Evolutionary conservation across 176 grass and related monocot species (phyloP), one percentile per base, ranked within the genome.

Genomic region (Ananas comosus): DNA sequence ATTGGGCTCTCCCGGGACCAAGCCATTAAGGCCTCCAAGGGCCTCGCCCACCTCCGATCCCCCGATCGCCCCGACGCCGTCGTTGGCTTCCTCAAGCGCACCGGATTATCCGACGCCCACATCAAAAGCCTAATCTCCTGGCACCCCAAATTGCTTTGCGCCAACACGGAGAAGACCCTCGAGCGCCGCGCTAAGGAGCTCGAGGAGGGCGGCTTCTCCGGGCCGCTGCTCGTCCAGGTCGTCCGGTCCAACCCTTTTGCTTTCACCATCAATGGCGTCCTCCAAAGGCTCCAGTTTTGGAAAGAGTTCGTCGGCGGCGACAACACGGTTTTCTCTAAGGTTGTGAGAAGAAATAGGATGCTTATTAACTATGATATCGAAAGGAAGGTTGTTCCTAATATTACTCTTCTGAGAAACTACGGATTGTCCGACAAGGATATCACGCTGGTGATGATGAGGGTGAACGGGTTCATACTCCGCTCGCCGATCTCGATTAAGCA

Each of bases 231-330:
- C 9, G 27, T 78, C 21, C 75, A 78, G 13, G 54, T 78, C 65
- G 49, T 78, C 65, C 75, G 66, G 1, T 27, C 67, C 16, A 78
- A 69, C 33, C 66, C 75, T 22, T 25, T 3, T n/a, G 16, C 17
- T 49, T 51, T 68, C 24, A 47, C 10, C 12, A 16, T 3, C 14
- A 57, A 59, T 33, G 52, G 49, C 7, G 19, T 67, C 6, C 50
- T 78, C 51, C 48, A 33, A 22, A 24, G 66, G 49, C 51, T 78
- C 51, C 3, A 18, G 10, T 78, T 78, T 51, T 78, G 75, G 75
- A 70, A 56, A 49, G 52, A 78, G 50, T 70, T 78, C 50, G 50
- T 61, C 4, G 66, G 75, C 11, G 13, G 23, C 11, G 14, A 42
- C 17, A 51, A 78, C 4, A 12, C 14, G 11, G 33, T 2, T 23